Evolutionary conservation across 1,284 basidiomycete species (phyloP), one percentile per base, ranked within the genome.

Genomic region (Taiwanofungus camphoratus): DNA sequence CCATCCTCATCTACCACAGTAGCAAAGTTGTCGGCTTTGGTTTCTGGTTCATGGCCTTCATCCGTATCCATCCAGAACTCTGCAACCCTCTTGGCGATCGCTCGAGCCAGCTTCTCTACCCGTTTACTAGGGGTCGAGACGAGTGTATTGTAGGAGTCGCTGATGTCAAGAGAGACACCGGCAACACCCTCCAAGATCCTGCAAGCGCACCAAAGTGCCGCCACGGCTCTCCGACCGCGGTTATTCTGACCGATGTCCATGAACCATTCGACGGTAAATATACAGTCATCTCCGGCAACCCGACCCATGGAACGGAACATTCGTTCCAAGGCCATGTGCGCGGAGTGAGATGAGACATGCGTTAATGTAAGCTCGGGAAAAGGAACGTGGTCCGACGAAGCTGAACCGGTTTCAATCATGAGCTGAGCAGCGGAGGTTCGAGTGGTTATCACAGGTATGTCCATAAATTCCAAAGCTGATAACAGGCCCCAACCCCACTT

Each of bases 401-500:
- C 62, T 4, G 65, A 48, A 41, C 73, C 68, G 41, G 57, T 68
- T 57, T 83, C 77, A n/a, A 87, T 69, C 59, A 78, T 69, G n/a
- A 78, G 61, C 41, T 74, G 77, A 0, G 73, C 74, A 4, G 66
- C 62, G 11, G 74, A 71, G 12, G 69, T 62, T 30, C 66, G 62
- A 11, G 74, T 68, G 11, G 74, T 56, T 21, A 70, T 68, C 51
- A 81, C 61, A 0, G 71, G 58, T 3, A 81, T 83, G 24, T 73
- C 69, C 1, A 68, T 69, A 47, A 94, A 77, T 53, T 89, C 81
- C 21, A 94, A 66, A 12, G 84, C 87, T 2, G 79, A 76, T 21
- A 95, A 70, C 2, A 95, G 58, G 32, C 78, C 76, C 82, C 85
- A 91, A 1, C 88, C 88, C 92, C 92, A 95, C 60, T 82, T 82